Base-by-base conservation (phyloP, 352 stramenopile genomes). In the Phytopythium cucurbitacearum region DNA sequence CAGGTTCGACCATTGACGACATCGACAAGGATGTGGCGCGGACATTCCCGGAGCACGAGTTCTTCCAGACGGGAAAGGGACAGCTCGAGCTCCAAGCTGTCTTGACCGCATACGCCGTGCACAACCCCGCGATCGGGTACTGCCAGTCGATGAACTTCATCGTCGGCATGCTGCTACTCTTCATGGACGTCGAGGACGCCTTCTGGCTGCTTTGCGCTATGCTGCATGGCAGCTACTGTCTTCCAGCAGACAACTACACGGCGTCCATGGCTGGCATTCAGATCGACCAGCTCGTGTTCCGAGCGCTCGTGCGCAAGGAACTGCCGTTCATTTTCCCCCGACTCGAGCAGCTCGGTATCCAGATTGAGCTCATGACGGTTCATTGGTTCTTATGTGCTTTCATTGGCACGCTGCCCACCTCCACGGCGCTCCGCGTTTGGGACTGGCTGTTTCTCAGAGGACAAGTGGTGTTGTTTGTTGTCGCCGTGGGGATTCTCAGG, bases 311-410 rank as follows among this genome's bases (percentile, higher is more conserved):
- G 9, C 45, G 41, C 11, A 62, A 68, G 9, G 64, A 89, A 34
- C 55, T 91, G 0, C 81, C 81, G 0, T 42, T 51, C 4, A 38
- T 94, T 0, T 50, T 63, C 3, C 62, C 44, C 2, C 45, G 53
- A 8, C 62, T 84, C 5, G 67, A 76, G 11, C 10, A 46, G 0
- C 64, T 55, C 34, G 74, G 74, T 3, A 76, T 85, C 38, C 71
- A 82, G 44, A 71, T 94, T 35, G 66, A 88, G 33, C 69, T 90
- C 16, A 60, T 91, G n/a, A 90, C 83, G n/a, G 61, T 90, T 2
- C 80, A 93, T 43, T 94, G 84, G 84, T 94, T 94, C 48, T 57
- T 94, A 3, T 94, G 84, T 54, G 64, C 81, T 1, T 94, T 94
- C 71, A 67, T 93, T 15, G 89, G 89, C 53, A 92, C 80, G 37